Base-by-base conservation (phyloP, 2,329 filamentous ascomycete species). In the Alternaria sp. region DNA sequence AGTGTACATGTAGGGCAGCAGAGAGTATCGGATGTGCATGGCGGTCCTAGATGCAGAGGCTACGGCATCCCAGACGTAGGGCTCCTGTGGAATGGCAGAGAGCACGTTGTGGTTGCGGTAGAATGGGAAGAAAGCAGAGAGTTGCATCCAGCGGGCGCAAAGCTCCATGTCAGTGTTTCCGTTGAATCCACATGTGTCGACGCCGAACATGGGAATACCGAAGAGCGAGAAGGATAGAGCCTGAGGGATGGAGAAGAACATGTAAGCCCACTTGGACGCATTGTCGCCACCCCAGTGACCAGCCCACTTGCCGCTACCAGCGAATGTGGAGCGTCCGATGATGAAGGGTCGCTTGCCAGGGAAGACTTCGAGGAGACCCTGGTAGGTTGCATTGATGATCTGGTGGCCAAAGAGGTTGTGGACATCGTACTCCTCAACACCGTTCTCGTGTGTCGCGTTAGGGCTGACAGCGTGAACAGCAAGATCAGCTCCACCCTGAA, bases 211-310 rank as follows among this genome's bases (percentile, higher is more conserved):
- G 11, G 91, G 91, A 40, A 93, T 88, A 28, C 90, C 90, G 66
- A 91, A 93, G 5, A 93, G 84, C 2, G 87, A 88, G 79, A 93
- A 94, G 4, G 87, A 89, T 0, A 96, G 83, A 1, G 91, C 91
- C 77, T 94, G 91, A 0, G 91, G 88, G 70, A 96, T 96, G 11
- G 89, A 89, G 77, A 91, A 89, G 78, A 87, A 91, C 87, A 94
- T 91, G 76, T 89, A 91, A 0, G 86, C 85, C 88, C 90, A 95
- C 13, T 87, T 85, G 4, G 89, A 90, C 17, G 83, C 81, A 73
- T 93, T 94, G 77, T 95, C 82, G 26, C 79, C 91, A 28, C 92
- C 91, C 92, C 92, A 96, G 79, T 96, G 92, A 1, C 91, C 92
- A 1, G 91, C 90, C 82, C 87, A 91, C 76, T 88, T 88, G 2